Base-by-base conservation (phyloP, 2,329 filamentous ascomycete genomes). In the Alternaria hordeiaustralica region DNA sequence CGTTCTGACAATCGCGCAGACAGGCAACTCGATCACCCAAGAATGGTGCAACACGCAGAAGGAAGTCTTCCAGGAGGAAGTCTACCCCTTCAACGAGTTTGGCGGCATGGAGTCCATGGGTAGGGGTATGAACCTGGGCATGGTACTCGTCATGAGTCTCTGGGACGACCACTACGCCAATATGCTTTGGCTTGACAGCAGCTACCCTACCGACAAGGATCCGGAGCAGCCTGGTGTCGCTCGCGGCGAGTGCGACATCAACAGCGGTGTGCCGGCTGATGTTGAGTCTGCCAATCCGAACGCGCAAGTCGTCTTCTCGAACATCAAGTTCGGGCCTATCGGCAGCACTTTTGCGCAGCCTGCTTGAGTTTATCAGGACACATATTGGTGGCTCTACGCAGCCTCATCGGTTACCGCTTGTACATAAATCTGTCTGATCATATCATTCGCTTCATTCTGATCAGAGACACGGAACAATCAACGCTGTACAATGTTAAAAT, bases 121-220 rank as follows among this genome's bases (percentile, higher is more conserved):
- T 61, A 76, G 80, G 9, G 87, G 86, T 8, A 78, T 90, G 43
- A 72, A 74, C 3, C 64, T 82, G 21, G 87, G 87, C 18, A 88
- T 90, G 87, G 87, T 89, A 25, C 83, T 90, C 9, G 87, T 89
- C 60, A 84, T 91, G 82, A 84, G 82, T 47, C 79, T 89, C 61
- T 87, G 85, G 84, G 87, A 90, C 72, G 89, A 92, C 77, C 86
- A 91, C 80, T 80, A 86, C 67, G 80, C 86, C 71, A 85, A 90
- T 78, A 92, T 92, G 89, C 85, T 90, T 72, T 93, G 91, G 90
- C 86, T 93, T 66, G 90, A 93, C 81, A 86, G 85, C 67, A 86
- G 81, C 72, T 90, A 87, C 80, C 89, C 89, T n/a, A 80, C 82
- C 51, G 73, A 77, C 53, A 67, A 58, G 41, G 71, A 77, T 43